Base-by-base conservation (phyloP, 2,329 filamentous ascomycete genomes). In the Cercospora sp. region DNA sequence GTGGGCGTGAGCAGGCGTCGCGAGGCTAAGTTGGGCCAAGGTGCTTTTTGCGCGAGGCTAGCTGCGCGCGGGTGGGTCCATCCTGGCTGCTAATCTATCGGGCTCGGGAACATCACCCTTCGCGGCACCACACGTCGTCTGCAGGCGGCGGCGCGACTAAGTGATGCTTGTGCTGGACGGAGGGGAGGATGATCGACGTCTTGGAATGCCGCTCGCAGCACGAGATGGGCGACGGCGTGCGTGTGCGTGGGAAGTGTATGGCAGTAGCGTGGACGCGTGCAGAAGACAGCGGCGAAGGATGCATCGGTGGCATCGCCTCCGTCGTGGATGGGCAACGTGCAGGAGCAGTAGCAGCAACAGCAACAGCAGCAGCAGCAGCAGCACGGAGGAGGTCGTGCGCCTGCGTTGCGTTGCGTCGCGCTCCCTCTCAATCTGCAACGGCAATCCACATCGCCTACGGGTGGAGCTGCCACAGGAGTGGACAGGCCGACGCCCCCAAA, bases 31-130 rank as follows among this genome's bases (percentile, higher is more conserved):
- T 49, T 66, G 68, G 66, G 68, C 71, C 74, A 72, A 70, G 61
- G 64, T 72, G 72, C 69, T 59, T 70, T 69, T 69, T 70, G 68
- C 70, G 68, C 70, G 65, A 71, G 69, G 69, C 71, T 70, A 71
- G 66, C 65, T 66, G 68, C 66, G 68, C 71, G 68, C 64, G 69
- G 45, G 73, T 69, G 68, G 67, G 66, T 63, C 59, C 69, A 76
- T 74, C 73, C 74, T 74, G 70, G 74, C 68, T 70, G 75, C 67
- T 71, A 74, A 77, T 77, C 74, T 74, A 74, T 74, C 68, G 69
- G 66, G 57, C 49, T 66, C 73, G 69, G 74, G 70, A 74, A 66
- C 68, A 71, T 64, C 62, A 70, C 72, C 69, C 59, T 71, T 72
- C 69, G 68, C 66, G 69, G 65, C 62, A 58, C 49, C 49, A 57